These are phyloP conservation scores for Yamadazyma insecticola DNA, from an alignment of 805 yeast genomes.

Conservation along the genomic window DNA sequence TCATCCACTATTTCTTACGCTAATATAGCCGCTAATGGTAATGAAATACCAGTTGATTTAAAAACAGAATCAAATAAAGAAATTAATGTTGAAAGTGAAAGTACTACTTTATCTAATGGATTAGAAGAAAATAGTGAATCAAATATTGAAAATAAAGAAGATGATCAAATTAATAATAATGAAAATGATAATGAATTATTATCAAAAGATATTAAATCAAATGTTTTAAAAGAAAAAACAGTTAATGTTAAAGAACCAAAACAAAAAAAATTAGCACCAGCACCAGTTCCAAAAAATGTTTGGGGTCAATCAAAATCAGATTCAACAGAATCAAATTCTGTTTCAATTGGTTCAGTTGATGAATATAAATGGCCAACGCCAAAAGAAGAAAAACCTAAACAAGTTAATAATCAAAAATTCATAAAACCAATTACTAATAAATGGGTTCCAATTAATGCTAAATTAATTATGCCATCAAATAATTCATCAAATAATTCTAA, in stretches of 20 bases:
- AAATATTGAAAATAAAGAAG: no score
- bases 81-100: slow-evolving; percentile 3
- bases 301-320: slow-evolving; percentile 26
- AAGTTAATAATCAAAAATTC: slow-evolving; percentile 24
- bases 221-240: slow-evolving; percentile 10
- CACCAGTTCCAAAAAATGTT: slow-evolving; percentile 42
- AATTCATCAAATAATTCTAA: slow-evolving; percentile 15
- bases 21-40: slow-evolving; percentile 39
- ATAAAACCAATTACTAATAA: slow-evolving; percentile 39
- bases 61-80: slow-evolving; percentile 2
- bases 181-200: slow-evolving; percentile 1
- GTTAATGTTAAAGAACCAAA: slow-evolving; percentile 16
- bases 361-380: slow-evolving; percentile 44
- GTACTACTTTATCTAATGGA: slow-evolving; percentile 4
- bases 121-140: slow-evolving; percentile 1
- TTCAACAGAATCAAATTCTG: slow-evolving; percentile 2
- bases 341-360: slow-evolving; percentile 23
- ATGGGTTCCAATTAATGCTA: slow-evolving; percentile 43
- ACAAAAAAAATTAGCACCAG: slow-evolving; percentile 32
- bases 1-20: slow-evolving; percentile 36
- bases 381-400: slow-evolving; percentile 20
- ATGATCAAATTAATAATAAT: slow-evolving; percentile 2
- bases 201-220: neutral
- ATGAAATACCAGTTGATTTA: slow-evolving; percentile 1
- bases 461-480: slow-evolving; percentile 36